Conservation (phyloP, 192 early-diverging fungal species). For the Neocallimastix lanati region DNA sequence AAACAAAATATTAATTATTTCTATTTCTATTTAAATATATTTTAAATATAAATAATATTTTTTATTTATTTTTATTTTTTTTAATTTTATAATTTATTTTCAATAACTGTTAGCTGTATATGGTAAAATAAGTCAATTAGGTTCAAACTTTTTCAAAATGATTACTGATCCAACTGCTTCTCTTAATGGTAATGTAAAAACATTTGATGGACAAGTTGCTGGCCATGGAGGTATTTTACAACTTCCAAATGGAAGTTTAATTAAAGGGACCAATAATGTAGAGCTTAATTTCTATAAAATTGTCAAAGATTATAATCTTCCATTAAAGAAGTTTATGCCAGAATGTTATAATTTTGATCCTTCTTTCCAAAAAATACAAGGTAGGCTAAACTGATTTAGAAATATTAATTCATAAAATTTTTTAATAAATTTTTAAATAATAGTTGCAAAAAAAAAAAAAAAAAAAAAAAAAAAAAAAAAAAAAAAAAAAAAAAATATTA, state of each 20-base stretch:
- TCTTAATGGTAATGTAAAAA: background rate
- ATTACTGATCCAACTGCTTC: background rate
- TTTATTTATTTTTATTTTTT: no score
- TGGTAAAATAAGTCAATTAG: background rate
- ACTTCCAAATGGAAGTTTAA: constrained; percentile 36
- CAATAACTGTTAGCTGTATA: background rate
- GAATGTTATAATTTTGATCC: background rate
- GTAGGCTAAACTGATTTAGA: background rate
- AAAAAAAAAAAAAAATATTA: no score
- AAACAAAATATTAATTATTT: no score
- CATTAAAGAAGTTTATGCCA: background rate
- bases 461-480: no score
- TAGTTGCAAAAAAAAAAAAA: no score
- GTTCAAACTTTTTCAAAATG: background rate
- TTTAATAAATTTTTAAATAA: no score
- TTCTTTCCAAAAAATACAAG: background rate
- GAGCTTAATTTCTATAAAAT: constrained; percentile 61
- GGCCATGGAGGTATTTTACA: constrained; percentile 55
- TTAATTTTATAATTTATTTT: no score
- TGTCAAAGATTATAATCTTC: background rate
- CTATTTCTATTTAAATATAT: no score
- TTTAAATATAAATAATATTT: no score
- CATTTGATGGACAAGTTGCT: constrained; percentile 55
- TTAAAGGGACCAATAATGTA: constrained; percentile 43
- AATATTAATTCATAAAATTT: no score